Conservation (phyloP, 208 protist genomes). For the Trypanosoma cruzi region DNA sequence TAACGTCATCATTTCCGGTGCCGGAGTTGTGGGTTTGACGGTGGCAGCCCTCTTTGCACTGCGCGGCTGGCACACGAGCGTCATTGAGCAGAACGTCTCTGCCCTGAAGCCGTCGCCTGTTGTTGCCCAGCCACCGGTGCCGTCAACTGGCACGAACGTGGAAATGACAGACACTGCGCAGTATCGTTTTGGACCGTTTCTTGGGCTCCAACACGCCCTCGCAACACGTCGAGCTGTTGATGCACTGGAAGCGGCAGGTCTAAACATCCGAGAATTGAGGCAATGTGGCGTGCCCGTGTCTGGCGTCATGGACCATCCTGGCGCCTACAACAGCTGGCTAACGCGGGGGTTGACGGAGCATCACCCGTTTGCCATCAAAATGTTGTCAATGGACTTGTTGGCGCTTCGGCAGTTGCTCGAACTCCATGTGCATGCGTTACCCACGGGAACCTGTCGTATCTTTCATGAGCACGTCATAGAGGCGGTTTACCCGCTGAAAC, state of each 20-base stretch:
- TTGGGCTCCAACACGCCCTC: slow-evolving; percentile 76
- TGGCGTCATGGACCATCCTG: slow-evolving; percentile 87
- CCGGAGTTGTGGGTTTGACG: slow-evolving; percentile 80
- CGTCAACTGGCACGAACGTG: neutral
- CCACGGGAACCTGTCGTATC: slow-evolving; percentile 62
- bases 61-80: slow-evolving; percentile 88
- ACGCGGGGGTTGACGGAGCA: slow-evolving; percentile 77
- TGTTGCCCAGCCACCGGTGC: neutral
- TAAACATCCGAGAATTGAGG: slow-evolving; percentile 49
- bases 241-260: slow-evolving; percentile 67
- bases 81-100: slow-evolving; percentile 61
- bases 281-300: slow-evolving; percentile 61
- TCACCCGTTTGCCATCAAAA: slow-evolving; percentile 84
- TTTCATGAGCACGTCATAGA: slow-evolving; percentile 85
- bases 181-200: slow-evolving; percentile 35
- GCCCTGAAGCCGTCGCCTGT: slow-evolving; percentile 15
- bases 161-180: neutral
- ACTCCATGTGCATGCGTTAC: slow-evolving; percentile 42
- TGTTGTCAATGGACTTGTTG: slow-evolving; percentile 79
- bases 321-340: slow-evolving; percentile 84
- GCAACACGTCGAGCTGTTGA: slow-evolving; percentile 78
- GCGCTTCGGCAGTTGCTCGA: slow-evolving; percentile 64
- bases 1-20: slow-evolving; percentile 84
- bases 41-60: slow-evolving; percentile 67
- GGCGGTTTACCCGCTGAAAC: slow-evolving; percentile 77